Evolutionary conservation across 805 yeast genomes (phyloP), one percentile per base, ranked within the genome.

Genomic region (Starmerella asiatica): DNA sequence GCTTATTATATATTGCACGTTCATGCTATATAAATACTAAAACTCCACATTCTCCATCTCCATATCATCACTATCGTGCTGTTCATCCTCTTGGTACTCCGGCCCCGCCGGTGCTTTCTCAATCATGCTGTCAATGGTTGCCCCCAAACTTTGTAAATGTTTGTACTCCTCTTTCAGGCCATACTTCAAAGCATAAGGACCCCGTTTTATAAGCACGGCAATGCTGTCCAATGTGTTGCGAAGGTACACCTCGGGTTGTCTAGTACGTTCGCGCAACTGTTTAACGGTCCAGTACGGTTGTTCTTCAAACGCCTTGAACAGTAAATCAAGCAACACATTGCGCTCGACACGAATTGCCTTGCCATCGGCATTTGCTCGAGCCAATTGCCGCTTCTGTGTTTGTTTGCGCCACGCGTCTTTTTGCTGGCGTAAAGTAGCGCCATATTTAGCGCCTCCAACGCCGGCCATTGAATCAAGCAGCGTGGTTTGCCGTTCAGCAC

Each of bases 251-350:
- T 91, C 98, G 1, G 98, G 98, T 65, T 91, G 98, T 53, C 79
- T 77, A 2, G 96, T 85, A 50, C 94, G 73, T 57, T 91, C 98
- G 55, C 84, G 79, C 46, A 91, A 67, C 29, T 95, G 95, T 61
- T 85, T 85, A 69, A 91, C 69, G 9, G 91, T 76, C 98, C 98
- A 91, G 60, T 86, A 91, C 56, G 88, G 96, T 58, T 80, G 84
- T 58, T 86, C 93, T 59, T 85, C 95, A 60, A 91, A 91, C 53
- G 88, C 67, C 51, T 79, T 71, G 73, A 91, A 91, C 50, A 91
- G 64, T 49, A 82, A 63, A 60, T 86, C 95, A 69, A 88, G 71
- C 42, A 91, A 70, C 47, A 85, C 96, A 57, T 81, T 83, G 64
- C 82, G 76, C 29, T 94, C 94, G 79, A 91, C 82, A 58, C 98